phyloP scores from a whole-genome alignment of 179 eudicot species.

The Sideroxylon spinosum region DNA sequence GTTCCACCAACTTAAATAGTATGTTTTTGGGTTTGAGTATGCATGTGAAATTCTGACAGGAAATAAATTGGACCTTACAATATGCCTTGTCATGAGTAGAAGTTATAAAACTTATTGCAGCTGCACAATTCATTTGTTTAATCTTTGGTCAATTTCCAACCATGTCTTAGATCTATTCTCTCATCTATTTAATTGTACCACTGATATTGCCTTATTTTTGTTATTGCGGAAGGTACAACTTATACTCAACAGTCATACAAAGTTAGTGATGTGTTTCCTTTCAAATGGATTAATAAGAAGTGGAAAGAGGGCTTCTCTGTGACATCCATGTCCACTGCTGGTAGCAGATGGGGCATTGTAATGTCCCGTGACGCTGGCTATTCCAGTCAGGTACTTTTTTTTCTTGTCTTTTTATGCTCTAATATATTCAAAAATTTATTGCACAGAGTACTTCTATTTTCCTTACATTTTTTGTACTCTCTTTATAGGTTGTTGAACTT shows the following conservation, averaged over 20 bases:
- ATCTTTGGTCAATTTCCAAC: no score
- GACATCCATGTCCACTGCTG: slow-evolving; percentile 65
- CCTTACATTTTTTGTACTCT: not conserved
- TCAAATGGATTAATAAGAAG: slow-evolving; percentile 62
- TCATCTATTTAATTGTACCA: not conserved
- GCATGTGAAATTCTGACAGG: no score
- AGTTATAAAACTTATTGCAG: no score
- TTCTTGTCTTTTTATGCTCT: not conserved
- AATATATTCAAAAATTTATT: not conserved
- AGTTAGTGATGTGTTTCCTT: slow-evolving; percentile 61
- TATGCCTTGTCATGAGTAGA: no score
- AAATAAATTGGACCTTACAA: no score
- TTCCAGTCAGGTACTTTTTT: slow-evolving; percentile 38
- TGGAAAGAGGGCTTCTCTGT: slow-evolving; percentile 67
- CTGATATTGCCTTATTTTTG: slow-evolving; percentile 13
- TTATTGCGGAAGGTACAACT: slow-evolving; percentile 33
- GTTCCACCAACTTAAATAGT: not conserved
- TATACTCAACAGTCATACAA: slow-evolving; percentile 61
- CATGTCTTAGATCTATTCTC: no score
- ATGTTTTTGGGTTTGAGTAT: no score
- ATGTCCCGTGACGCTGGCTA: slow-evolving; percentile 56
- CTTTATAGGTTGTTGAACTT: slow-evolving; percentile 54
- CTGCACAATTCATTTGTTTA: no score
- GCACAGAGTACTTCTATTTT: no score
- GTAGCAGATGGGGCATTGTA: slow-evolving; percentile 55